Conservation (phyloP, 495 filamentous ascomycete genomes). For the Echria macrotheca region DNA sequence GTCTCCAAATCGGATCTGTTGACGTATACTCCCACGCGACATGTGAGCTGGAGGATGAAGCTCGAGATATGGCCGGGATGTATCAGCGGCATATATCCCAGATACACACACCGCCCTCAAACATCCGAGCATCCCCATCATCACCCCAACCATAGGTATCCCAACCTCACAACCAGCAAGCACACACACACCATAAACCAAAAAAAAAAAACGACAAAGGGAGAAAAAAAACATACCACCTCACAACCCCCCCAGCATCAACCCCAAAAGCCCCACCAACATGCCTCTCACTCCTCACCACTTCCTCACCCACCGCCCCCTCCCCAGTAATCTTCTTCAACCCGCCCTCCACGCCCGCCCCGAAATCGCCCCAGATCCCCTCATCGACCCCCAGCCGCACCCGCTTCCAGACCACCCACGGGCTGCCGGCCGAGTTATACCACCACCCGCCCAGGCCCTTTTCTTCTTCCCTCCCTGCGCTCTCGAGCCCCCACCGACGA, state of each 20-base stretch:
- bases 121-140: slow-evolving; percentile 18
- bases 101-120: no score
- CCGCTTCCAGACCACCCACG: slow-evolving; percentile 37
- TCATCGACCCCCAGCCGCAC: slow-evolving; percentile 46
- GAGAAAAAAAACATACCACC: slow-evolving; percentile 25
- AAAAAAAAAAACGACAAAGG: not conserved
- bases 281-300: slow-evolving; percentile 57
- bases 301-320: no score
- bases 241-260: slow-evolving; percentile 43
- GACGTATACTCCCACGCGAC: no score
- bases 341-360: no score
- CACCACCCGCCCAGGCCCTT: slow-evolving; percentile 44
- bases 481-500: slow-evolving; percentile 51
- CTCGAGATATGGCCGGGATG: no score
- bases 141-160: not conserved
- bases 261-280: slow-evolving; percentile 52
- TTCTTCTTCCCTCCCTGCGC: no score
- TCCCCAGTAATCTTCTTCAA: no score
- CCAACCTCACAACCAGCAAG: no score
- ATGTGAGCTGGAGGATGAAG: no score
- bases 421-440: slow-evolving; percentile 45
- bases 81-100: no score
- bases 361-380: slow-evolving; percentile 52
- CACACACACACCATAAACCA: not conserved
- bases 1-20: no score